Base-by-base conservation (phyloP, 2,329 filamentous ascomycete species). In the Fusarium virguliforme region DNA sequence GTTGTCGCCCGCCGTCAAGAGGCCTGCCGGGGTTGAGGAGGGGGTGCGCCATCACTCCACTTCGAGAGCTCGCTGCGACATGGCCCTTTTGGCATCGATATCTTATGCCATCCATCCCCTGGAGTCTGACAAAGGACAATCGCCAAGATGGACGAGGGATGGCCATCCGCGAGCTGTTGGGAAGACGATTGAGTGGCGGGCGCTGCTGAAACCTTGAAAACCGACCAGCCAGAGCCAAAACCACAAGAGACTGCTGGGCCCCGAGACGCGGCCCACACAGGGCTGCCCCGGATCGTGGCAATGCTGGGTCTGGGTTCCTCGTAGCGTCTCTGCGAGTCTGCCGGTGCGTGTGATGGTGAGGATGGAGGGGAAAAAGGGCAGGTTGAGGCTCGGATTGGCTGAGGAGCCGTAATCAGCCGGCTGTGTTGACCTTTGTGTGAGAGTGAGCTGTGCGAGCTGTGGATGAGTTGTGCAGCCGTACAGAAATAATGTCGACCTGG, bases 41-140 rank as follows among this genome's bases (percentile, higher is more conserved):
- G 70, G 69, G 71, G 72, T 72, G 72, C 68, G 71, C 74, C 74
- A 74, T 74, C 68, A 54, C 71, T 76, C 71, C 74, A 76, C 74
- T 43, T 59, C 34, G 38, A 55, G 48, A 67, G 62, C 67, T 73
- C 74, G 66, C 56, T 64, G 68, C 67, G 70, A 73, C 72, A 74
- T 67, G 56, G 60, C 67, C 65, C 35, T 70, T 18, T 18, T 34
- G 46, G 59, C 41, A 48, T 48, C 68, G 69, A 64, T 66, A 74
- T 67, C 58, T 65, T 57, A 28, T 63, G 43, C 43, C 38, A 66
- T 34, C 50, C 18, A 18, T 18, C 18, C 18, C 54, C 55, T 28
- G 24, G 26, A 35, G 28, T 59, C 22, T 71, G 43, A 41, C 26
- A 32, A 46, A 50, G 34, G 26, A 46, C 35, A 37, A 51, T 51